Percentiles rank a stretch among this genome's conserved stretches.
Conservation (phyloP, 305 asterid genomes). For the Fraxinus floribunda region DNA sequence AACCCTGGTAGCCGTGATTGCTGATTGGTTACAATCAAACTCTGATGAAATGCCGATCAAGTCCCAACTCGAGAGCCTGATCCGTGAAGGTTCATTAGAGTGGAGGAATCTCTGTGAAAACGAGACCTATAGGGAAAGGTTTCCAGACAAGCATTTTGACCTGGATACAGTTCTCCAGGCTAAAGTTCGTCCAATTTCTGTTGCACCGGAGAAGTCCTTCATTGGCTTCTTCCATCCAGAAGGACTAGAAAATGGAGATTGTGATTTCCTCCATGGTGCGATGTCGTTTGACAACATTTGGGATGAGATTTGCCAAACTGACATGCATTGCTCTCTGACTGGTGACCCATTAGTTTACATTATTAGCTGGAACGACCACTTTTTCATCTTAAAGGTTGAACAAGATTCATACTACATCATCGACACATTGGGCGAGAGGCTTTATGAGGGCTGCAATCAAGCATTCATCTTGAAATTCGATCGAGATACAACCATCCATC, state of each 20-base stretch:
- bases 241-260: constrained; percentile 52
- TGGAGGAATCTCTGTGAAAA: constrained; percentile 79
- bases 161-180: constrained; percentile 73
- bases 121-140: constrained; percentile 42
- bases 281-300: constrained; percentile 81
- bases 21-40: constrained; percentile 66
- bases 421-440: constrained; percentile 88
- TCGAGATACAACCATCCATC: constrained; percentile 42
- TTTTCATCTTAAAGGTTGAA: constrained; percentile 71
- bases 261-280: constrained; percentile 61
- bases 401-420: constrained; percentile 58
- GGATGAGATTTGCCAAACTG: constrained; percentile 55
- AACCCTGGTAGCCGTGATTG: constrained; percentile 72
- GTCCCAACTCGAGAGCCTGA: constrained; percentile 71
- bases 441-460: constrained; percentile 73
- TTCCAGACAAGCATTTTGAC: constrained; percentile 83
- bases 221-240: constrained; percentile 79
- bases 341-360: constrained; percentile 43
- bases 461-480: constrained; percentile 75
- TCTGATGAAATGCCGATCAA: constrained; percentile 57
- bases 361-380: constrained; percentile 85
- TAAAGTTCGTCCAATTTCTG: constrained; percentile 53
- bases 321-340: constrained; percentile 11
- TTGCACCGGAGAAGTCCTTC: constrained; percentile 60
- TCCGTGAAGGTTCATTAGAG: constrained; percentile 70